Conservation (phyloP, 495 filamentous ascomycete genomes). For the Penicillium antarcticum region DNA sequence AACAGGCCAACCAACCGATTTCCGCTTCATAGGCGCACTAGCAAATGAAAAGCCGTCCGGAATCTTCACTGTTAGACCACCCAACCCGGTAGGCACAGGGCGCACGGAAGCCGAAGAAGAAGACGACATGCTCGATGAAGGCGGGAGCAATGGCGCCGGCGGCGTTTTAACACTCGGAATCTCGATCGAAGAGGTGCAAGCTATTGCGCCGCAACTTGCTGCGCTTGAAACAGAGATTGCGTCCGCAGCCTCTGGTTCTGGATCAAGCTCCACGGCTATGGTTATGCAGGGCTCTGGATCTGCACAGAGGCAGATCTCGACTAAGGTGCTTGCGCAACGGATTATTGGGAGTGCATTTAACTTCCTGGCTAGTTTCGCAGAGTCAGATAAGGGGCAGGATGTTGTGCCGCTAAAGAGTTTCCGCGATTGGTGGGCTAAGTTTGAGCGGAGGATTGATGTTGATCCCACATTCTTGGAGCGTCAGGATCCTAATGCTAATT, state of each 20-base stretch:
- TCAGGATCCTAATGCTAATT: conserved; percentile 49
- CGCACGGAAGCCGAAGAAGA: conserved; percentile 31
- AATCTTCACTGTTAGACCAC: conserved; percentile 66
- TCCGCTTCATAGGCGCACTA: conserved; percentile 83
- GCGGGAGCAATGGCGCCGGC: conserved; percentile 9
- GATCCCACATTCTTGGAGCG: conserved; percentile 91
- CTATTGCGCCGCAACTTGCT: conserved; percentile 65
- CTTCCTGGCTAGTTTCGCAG: conserved; percentile 85
- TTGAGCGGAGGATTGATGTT: conserved; percentile 79
- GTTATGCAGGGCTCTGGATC: conserved; percentile 19
- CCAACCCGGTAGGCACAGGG: conserved; percentile 5
- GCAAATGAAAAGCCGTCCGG: conserved; percentile 85
- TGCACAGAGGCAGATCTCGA: conserved; percentile 41
- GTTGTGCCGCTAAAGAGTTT: conserved; percentile 88
- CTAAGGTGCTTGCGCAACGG: conserved; percentile 78
- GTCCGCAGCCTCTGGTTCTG: not conserved
- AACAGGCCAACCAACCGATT: conserved; percentile 43
- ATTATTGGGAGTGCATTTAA: conserved; percentile 98
- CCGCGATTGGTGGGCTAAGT: conserved; percentile 96
- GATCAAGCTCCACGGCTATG: conserved; percentile 19
- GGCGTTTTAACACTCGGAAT: conserved; percentile 71
- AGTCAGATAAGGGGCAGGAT: conserved; percentile 61
- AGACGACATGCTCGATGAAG: conserved; percentile 46
- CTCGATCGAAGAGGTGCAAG: conserved; percentile 70
- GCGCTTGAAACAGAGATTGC: conserved; percentile 46